Evolutionary conservation across 768 basidiomycete species (phyloP).

Genomic region (Obba rivulosa): DNA sequence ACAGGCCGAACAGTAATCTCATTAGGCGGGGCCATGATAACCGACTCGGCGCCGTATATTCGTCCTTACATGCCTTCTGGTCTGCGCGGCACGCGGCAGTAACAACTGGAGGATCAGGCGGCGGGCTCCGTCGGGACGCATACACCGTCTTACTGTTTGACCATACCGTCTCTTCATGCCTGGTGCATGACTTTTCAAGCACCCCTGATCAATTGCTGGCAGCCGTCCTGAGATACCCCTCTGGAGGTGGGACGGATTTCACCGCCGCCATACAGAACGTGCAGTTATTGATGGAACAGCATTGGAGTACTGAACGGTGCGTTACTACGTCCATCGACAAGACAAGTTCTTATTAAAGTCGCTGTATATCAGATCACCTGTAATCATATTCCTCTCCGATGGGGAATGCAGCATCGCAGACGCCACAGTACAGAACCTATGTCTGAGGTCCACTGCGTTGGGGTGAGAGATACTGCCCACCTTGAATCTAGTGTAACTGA

Average conservation of each 20-base stretch:
- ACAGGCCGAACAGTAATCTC: slow-evolving; percentile 34
- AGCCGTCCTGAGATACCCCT: slow-evolving; percentile 26
- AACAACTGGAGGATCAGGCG: slow-evolving; percentile 15
- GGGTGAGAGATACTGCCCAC: slow-evolving; percentile 31
- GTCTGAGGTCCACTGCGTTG: slow-evolving; percentile 35
- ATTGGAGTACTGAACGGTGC: slow-evolving; percentile 50
- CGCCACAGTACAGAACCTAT: slow-evolving; percentile 32
- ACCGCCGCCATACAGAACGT: slow-evolving; percentile 32
- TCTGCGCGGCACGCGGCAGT: slow-evolving; percentile 39
- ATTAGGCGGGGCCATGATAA: slow-evolving; percentile 38
- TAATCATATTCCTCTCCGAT: slow-evolving; percentile 55
- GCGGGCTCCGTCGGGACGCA: slow-evolving; percentile 38
- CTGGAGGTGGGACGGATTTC: slow-evolving; percentile 40
- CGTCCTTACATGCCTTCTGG: slow-evolving; percentile 55
- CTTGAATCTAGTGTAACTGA: background rate
- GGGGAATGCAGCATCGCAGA: slow-evolving; percentile 41
- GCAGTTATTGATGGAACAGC: slow-evolving; percentile 33
- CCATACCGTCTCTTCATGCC: slow-evolving; percentile 8
- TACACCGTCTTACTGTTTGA: slow-evolving; percentile 53
- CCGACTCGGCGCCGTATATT: slow-evolving; percentile 54
- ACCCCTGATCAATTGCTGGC: slow-evolving; percentile 40
- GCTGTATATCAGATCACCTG: slow-evolving; percentile 21
- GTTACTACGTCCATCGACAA: background rate
- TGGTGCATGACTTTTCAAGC: slow-evolving; percentile 43
- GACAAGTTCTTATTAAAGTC: background rate